Conservation (phyloP, 371 early-diverging fungal genomes). For the Synchytrium microbalum region DNA sequence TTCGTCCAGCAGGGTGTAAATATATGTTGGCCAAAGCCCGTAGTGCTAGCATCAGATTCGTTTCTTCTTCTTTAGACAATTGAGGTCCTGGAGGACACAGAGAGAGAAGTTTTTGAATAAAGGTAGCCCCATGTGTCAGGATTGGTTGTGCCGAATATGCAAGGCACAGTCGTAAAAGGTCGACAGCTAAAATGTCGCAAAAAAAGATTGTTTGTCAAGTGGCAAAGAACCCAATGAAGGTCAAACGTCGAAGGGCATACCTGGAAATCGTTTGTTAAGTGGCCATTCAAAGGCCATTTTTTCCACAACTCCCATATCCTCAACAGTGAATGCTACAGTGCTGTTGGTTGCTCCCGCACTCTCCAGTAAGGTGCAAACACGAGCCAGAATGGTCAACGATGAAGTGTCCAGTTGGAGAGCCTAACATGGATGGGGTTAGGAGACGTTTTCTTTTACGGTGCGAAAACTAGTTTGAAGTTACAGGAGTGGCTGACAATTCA, state of each 20-base stretch:
- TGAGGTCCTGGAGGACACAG: constrained; percentile 12
- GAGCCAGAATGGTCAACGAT: neutral
- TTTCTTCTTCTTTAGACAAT: constrained; percentile 37
- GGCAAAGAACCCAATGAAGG: neutral
- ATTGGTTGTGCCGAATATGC: constrained; percentile 31
- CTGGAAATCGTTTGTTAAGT: constrained; percentile 62
- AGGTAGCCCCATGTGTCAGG: constrained; percentile 23
- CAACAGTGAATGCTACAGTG: neutral
- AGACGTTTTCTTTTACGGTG: neutral
- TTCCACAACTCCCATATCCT: constrained; percentile 12
- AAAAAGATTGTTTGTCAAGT: neutral
- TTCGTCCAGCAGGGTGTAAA: constrained; percentile 33
- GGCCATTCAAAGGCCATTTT: constrained; percentile 51
- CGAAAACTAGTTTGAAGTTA: neutral
- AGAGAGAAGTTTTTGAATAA: constrained; percentile 27
- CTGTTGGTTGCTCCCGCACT: constrained; percentile 1
- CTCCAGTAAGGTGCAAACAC: neutral
- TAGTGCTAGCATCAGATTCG: constrained; percentile 61
- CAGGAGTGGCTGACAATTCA: constrained; percentile 2
- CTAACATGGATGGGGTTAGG: neutral
- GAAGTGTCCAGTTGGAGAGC: neutral
- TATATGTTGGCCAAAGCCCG: constrained; percentile 59
- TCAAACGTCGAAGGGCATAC: constrained; percentile 9
- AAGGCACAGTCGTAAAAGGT: constrained; percentile 66
- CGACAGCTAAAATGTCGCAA: constrained; percentile 44